Conservation (phyloP, 768 basidiomycete genomes). For the Mycena metata region DNA sequence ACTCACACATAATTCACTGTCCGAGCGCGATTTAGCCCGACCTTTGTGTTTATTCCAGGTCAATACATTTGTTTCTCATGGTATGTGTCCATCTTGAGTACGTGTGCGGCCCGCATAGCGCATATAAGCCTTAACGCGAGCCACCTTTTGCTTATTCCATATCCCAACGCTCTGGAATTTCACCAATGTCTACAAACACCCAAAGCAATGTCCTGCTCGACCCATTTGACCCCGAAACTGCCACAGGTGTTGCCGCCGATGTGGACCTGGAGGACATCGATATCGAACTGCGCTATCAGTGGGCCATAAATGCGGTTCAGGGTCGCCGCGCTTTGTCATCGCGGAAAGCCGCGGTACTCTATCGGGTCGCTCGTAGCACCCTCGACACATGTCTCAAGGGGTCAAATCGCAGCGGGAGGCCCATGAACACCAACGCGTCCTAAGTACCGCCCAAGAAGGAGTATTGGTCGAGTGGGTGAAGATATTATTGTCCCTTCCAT, state of each 20-base stretch:
- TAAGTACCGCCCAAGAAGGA: not conserved
- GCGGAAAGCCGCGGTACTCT: not conserved
- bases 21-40: not conserved
- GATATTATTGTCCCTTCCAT: not conserved
- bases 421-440: not conserved
- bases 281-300: not conserved
- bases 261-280: not conserved
- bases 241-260: not conserved
- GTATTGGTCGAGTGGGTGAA: conserved; percentile 1
- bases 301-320: not conserved
- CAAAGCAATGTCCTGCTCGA: not conserved
- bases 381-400: conserved; percentile 1
- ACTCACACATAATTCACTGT: not conserved
- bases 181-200: too few species aligned
- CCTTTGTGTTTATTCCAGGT: not conserved
- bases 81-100: not conserved
- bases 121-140: not conserved
- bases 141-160: not conserved
- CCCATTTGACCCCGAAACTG: not conserved
- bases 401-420: not conserved
- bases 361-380: not conserved
- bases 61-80: not conserved
- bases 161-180: not conserved
- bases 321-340: not conserved
- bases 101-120: not conserved